phyloP scores from a whole-genome alignment of 495 filamentous ascomycete species.

The Lineolata rhizophorae region DNA sequence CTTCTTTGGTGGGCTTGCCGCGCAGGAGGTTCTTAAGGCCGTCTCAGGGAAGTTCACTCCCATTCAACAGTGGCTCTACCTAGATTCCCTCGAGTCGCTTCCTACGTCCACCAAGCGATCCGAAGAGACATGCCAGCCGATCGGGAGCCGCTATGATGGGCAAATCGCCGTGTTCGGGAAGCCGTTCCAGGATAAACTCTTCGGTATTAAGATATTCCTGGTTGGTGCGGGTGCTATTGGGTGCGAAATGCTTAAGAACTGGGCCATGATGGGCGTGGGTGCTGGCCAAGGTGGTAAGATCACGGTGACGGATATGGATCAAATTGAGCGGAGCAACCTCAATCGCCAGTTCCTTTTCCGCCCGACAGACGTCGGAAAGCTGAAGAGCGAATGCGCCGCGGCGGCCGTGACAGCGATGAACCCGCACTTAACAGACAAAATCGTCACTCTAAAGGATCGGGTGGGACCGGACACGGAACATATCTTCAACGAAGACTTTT shows the following conservation, averaged over 20 bases:
- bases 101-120: slow-evolving; percentile 50
- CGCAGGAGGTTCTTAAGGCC: slow-evolving; percentile 91
- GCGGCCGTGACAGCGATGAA: slow-evolving; percentile 85
- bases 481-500: slow-evolving; percentile 89
- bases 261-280: slow-evolving; percentile 94
- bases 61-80: slow-evolving; percentile 84
- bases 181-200: slow-evolving; percentile 82
- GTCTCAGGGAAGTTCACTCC: slow-evolving; percentile 96
- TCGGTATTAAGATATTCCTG: slow-evolving; percentile 75
- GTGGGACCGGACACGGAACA: slow-evolving; percentile 86
- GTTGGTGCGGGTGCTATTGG: slow-evolving; percentile 96
- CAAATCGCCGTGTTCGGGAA: slow-evolving; percentile 92
- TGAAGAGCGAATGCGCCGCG: slow-evolving; percentile 94
- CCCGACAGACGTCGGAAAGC: slow-evolving; percentile 76
- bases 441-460: slow-evolving; percentile 65
- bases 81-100: slow-evolving; percentile 90
- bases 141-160: slow-evolving; percentile 73
- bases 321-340: slow-evolving; percentile 96
- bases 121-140: slow-evolving; percentile 71
- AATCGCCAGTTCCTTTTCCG: slow-evolving; percentile 97
- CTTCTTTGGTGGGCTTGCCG: slow-evolving; percentile 85
- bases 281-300: slow-evolving; percentile 78
- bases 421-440: slow-evolving; percentile 68
- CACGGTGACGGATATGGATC: slow-evolving; percentile 88
- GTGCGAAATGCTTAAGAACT: slow-evolving; percentile 98